phyloP scores from a whole-genome alignment of 2,329 filamentous ascomycete genomes.

The Alternaria postmessia region DNA sequence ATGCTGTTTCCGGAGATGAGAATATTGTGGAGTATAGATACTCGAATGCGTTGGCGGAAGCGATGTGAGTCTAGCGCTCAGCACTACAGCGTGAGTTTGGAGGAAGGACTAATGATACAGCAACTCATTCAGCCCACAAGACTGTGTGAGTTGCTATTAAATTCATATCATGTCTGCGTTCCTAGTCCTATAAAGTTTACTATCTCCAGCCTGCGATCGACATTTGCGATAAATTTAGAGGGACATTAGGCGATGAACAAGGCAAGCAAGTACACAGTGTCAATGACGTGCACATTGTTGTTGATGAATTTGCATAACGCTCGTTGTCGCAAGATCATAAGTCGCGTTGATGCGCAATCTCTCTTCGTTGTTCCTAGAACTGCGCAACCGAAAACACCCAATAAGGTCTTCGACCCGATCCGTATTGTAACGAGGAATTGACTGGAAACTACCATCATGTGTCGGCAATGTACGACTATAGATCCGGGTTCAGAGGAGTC shows the following conservation, averaged over 20 bases:
- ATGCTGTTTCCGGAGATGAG: background rate
- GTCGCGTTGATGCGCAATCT: background rate
- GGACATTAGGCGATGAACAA: background rate
- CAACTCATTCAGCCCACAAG: no score
- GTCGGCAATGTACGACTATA: background rate
- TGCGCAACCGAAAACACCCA: background rate
- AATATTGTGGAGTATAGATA: background rate
- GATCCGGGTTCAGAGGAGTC: background rate
- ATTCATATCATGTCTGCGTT: background rate
- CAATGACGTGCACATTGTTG: background rate
- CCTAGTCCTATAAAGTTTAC: background rate
- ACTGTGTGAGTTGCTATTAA: background rate
- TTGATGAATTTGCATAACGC: background rate
- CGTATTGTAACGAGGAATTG: background rate
- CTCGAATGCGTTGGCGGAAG: background rate
- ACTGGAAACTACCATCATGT: background rate
- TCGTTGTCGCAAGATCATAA: background rate
- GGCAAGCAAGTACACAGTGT: background rate
- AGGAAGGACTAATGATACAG: background rate
- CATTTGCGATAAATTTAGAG: background rate
- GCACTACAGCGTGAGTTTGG: background rate
- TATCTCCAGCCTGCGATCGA: background rate
- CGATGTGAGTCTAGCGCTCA: background rate
- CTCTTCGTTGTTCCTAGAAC: background rate
- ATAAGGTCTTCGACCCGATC: no score